Evolutionary conservation across 2,329 filamentous ascomycete genomes (phyloP).

Genomic region (Plenodomus biglobosus): DNA sequence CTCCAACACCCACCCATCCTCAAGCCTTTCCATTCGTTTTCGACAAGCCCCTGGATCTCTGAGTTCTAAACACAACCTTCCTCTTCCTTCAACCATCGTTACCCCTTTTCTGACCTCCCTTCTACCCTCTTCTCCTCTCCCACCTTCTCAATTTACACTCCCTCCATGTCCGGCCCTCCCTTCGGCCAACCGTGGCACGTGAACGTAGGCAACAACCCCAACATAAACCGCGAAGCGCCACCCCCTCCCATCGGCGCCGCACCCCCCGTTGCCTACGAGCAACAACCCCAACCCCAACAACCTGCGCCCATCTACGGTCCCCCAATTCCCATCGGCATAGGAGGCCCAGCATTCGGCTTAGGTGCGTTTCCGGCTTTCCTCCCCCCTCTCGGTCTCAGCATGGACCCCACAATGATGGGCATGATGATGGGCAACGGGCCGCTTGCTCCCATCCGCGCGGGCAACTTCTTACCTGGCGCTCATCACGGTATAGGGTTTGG

Average conservation of each 20-base stretch:
- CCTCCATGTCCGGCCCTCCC: slow-evolving; percentile 32
- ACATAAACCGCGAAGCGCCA: slow-evolving; percentile 38
- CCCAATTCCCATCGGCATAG: slow-evolving; percentile 23
- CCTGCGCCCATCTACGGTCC: slow-evolving; percentile 28
- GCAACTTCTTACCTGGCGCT: slow-evolving; percentile 29
- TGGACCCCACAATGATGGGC: slow-evolving; percentile 25
- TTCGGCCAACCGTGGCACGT: slow-evolving; percentile 30
- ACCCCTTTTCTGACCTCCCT: background rate
- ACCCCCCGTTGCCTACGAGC: slow-evolving; percentile 11
- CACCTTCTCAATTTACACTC: too few relatives aligned
- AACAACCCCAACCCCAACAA: slow-evolving; percentile 15
- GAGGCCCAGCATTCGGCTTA: slow-evolving; percentile 23
- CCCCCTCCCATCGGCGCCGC: slow-evolving; percentile 28
- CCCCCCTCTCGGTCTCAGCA: slow-evolving; percentile 13
- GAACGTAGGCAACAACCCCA: slow-evolving; percentile 39
- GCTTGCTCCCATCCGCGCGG: slow-evolving; percentile 27
- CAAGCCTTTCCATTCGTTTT: background rate
- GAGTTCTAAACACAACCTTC: background rate
- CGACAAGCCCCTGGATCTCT: background rate
- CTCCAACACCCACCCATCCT: background rate
- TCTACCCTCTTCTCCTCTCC: background rate
- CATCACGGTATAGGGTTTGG: slow-evolving; percentile 32
- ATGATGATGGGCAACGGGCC: slow-evolving; percentile 24
- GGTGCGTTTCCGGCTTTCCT: slow-evolving; percentile 27
- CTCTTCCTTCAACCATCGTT: background rate